These are phyloP conservation scores for Aspergillus mulundensis DNA, from an alignment of 495 filamentous ascomycete species.

Conservation along the genomic window DNA sequence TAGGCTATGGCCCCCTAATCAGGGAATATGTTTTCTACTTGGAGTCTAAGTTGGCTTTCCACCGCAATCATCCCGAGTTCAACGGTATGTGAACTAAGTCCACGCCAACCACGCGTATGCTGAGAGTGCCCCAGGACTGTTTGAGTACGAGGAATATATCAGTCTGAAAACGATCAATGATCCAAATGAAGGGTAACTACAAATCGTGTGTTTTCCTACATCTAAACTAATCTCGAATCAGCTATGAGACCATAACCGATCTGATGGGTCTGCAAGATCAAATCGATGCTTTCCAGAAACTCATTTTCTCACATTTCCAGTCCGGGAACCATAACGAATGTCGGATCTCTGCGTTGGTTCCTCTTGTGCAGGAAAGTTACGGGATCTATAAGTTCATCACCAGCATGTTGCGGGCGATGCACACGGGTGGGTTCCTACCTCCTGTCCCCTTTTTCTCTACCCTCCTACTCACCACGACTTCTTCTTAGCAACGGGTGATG, in stretches of 20 bases:
- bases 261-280: slow-evolving; percentile 96
- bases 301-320: slow-evolving; percentile 95
- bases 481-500: slow-evolving; percentile 75
- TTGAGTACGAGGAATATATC: slow-evolving; percentile 99
- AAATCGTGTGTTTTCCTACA: neutral
- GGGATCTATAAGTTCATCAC: slow-evolving; percentile 96
- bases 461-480: slow-evolving; percentile 11
- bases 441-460: neutral
- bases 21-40: slow-evolving; percentile 94
- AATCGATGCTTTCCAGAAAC: slow-evolving; percentile 96
- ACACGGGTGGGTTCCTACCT: slow-evolving; percentile 76
- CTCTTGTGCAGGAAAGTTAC: slow-evolving; percentile 95
- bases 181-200: slow-evolving; percentile 79
- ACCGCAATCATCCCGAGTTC: slow-evolving; percentile 95
- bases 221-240: slow-evolving; percentile 27
- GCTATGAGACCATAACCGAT: slow-evolving; percentile 94
- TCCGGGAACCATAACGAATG: slow-evolving; percentile 91
- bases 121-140: slow-evolving; percentile 54
- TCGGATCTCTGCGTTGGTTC: slow-evolving; percentile 87
- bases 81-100: slow-evolving; percentile 59
- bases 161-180: slow-evolving; percentile 97
- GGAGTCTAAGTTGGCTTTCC: slow-evolving; percentile 87
- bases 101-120: slow-evolving; percentile 1
- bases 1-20: slow-evolving; percentile 88
- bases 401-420: slow-evolving; percentile 94